Evolutionary conservation across 805 yeast species (phyloP).

Genomic region (Candida easanensis): DNA sequence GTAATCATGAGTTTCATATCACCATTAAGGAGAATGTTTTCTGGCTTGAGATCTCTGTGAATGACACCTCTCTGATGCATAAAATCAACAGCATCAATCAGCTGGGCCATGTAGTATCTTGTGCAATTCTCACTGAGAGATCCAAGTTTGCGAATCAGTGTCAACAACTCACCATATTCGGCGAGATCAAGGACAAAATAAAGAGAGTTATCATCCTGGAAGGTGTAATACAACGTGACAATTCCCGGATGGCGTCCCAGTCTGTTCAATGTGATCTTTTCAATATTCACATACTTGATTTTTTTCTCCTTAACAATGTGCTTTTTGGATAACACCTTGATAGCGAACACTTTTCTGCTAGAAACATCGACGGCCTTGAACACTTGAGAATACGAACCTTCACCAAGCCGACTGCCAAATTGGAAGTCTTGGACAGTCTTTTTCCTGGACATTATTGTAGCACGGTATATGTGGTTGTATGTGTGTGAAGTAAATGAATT

Average conservation of each 20-base stretch:
- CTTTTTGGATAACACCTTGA: slow-evolving; percentile 85
- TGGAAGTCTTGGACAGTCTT: slow-evolving; percentile 72
- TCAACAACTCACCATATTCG: slow-evolving; percentile 88
- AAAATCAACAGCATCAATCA: slow-evolving; percentile 86
- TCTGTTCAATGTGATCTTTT: slow-evolving; percentile 82
- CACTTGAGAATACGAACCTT: slow-evolving; percentile 95
- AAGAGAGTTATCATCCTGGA: slow-evolving; percentile 84
- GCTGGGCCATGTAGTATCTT: slow-evolving; percentile 78
- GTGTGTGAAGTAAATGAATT: background rate
- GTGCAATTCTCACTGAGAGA: slow-evolving; percentile 72
- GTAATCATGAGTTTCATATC: slow-evolving; percentile 90
- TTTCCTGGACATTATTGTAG: slow-evolving; percentile 34
- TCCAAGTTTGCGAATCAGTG: slow-evolving; percentile 74
- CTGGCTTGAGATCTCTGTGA: slow-evolving; percentile 94
- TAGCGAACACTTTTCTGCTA: slow-evolving; percentile 75
- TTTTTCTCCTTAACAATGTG: slow-evolving; percentile 94
- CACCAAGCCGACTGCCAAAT: slow-evolving; percentile 83
- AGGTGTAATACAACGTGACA: slow-evolving; percentile 86
- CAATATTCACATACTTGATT: slow-evolving; percentile 93
- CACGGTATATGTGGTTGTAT: background rate
- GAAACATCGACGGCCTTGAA: slow-evolving; percentile 79
- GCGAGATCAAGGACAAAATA: slow-evolving; percentile 95
- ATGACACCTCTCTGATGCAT: slow-evolving; percentile 89
- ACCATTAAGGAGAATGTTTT: slow-evolving; percentile 78
- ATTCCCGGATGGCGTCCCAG: slow-evolving; percentile 94